A percentile compares a stretch with the other conserved stretches of the same genome.
Conservation (phyloP, 306 rosid genomes). For the Alnus glutinosa region DNA sequence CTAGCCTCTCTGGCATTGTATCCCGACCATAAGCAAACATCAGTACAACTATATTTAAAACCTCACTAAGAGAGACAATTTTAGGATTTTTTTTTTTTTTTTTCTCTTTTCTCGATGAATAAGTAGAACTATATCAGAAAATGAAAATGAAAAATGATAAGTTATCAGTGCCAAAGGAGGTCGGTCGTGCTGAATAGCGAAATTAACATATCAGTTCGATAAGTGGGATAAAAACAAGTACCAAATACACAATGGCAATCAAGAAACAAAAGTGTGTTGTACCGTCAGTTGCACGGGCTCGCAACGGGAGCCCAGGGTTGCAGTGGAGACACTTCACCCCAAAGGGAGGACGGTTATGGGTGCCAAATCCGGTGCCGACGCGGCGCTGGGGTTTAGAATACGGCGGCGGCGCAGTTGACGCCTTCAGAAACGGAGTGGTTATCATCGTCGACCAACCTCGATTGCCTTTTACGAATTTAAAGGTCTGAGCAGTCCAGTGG, state of each 20-base stretch:
- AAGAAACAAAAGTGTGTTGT: not conserved
- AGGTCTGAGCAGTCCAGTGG: not conserved
- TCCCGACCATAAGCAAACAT: not conserved
- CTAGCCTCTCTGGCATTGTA: conserved; percentile 53
- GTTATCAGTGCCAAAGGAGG: no score
- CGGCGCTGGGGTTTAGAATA: not conserved
- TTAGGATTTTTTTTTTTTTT: no score
- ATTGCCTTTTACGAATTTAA: not conserved
- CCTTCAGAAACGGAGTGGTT: not conserved
- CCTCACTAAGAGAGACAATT: no score
- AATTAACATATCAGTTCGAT: no score
- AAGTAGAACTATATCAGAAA: no score
- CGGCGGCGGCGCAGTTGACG: not conserved
- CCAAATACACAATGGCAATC: no score
- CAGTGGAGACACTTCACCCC: not conserved
- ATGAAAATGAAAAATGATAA: no score
- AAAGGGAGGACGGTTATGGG: not conserved
- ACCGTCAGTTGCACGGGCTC: not conserved
- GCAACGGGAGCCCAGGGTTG: not conserved
- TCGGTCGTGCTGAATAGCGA: no score
- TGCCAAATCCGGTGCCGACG: not conserved
- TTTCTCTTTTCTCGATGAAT: no score
- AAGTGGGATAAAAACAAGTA: no score
- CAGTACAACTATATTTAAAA: not conserved
- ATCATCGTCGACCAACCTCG: not conserved